Percentiles rank a stretch among this genome's conserved stretches.
Conservation (phyloP, 2,329 filamentous ascomycete genomes). For the Hawksworthiomyces lignivorus region DNA sequence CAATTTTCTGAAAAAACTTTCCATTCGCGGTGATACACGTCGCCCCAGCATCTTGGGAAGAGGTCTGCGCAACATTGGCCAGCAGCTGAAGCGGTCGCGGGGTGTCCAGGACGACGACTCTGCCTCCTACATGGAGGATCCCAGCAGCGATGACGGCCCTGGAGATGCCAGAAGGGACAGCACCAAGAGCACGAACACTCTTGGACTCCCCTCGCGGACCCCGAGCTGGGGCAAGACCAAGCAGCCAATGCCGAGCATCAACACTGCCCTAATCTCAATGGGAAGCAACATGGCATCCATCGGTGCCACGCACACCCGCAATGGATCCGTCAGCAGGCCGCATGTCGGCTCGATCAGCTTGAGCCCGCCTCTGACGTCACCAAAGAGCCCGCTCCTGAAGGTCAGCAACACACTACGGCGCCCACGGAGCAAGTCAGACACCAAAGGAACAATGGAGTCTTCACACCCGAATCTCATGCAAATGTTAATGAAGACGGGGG, state of each 20-base stretch:
- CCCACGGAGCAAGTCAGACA: slow-evolving; percentile 47
- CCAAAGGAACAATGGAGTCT: slow-evolving; percentile 32
- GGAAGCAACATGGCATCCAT: slow-evolving; percentile 47
- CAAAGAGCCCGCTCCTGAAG: slow-evolving; percentile 43
- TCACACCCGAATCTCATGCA: slow-evolving; percentile 35
- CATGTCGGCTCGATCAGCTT: slow-evolving; percentile 25
- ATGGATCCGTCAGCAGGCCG: slow-evolving; percentile 47
- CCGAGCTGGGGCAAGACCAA: slow-evolving; percentile 42
- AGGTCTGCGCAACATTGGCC: slow-evolving; percentile 39
- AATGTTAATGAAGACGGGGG: slow-evolving; percentile 46
- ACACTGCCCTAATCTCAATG: slow-evolving; percentile 50
- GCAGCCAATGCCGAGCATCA: slow-evolving; percentile 47
- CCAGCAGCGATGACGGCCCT: slow-evolving; percentile 17
- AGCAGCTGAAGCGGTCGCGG: slow-evolving; percentile 39
- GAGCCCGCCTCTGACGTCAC: slow-evolving; percentile 21
- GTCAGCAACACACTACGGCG: slow-evolving; percentile 45
- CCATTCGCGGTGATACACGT: slow-evolving; percentile 40
- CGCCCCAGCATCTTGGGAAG: slow-evolving; percentile 48
- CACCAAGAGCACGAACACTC: slow-evolving; percentile 36
- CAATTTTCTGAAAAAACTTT: slow-evolving; percentile 55
- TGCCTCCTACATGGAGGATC: slow-evolving; percentile 20
- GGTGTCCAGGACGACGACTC: slow-evolving; percentile 30
- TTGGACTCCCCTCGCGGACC: slow-evolving; percentile 44
- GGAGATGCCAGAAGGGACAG: slow-evolving; percentile 22
- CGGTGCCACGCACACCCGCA: slow-evolving; percentile 48